Evolutionary conservation across 1,284 basidiomycete species (phyloP).

Genomic region (Sporisorium iseilematis-ciliati): DNA sequence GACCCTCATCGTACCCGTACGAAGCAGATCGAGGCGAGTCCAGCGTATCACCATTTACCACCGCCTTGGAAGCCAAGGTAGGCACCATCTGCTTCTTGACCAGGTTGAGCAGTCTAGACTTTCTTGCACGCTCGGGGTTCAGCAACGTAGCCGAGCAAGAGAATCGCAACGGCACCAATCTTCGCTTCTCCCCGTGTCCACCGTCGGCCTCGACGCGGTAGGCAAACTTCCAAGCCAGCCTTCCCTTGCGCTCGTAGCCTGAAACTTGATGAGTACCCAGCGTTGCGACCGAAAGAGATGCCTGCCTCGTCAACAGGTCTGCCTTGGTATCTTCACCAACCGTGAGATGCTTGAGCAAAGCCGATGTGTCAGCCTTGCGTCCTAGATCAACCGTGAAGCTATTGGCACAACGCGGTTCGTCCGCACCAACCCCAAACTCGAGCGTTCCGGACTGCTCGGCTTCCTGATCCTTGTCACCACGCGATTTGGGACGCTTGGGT

Average conservation of each 20-base stretch:
- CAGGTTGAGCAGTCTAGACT: constrained; percentile 53
- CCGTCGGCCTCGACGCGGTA: constrained; percentile 45
- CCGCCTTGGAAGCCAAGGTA: constrained; percentile 41
- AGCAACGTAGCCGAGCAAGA: constrained; percentile 60
- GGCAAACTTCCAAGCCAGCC: constrained; percentile 57
- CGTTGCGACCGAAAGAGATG: constrained; percentile 44
- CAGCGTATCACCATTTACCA: constrained; percentile 7
- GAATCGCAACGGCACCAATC: constrained; percentile 49
- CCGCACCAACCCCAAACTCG: constrained; percentile 30
- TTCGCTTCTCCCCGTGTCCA: background rate
- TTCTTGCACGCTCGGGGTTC: constrained; percentile 55
- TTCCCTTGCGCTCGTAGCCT: constrained; percentile 57
- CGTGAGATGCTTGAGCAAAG: constrained; percentile 56
- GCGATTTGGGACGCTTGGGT: constrained; percentile 46
- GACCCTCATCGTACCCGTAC: constrained; percentile 8
- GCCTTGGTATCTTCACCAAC: constrained; percentile 58
- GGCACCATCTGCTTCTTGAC: constrained; percentile 59
- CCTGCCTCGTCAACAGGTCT: constrained; percentile 59
- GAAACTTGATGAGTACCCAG: constrained; percentile 54
- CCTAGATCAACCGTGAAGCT: constrained; percentile 11
- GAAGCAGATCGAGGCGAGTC: constrained; percentile 16
- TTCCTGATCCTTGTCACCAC: constrained; percentile 48
- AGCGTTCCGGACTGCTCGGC: constrained; percentile 46
- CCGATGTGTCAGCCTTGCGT: constrained; percentile 18
- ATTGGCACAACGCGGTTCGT: constrained; percentile 6